phyloP scores from a whole-genome alignment of 2,329 filamentous ascomycete genomes.

The Rachicladosporium sp. region DNA sequence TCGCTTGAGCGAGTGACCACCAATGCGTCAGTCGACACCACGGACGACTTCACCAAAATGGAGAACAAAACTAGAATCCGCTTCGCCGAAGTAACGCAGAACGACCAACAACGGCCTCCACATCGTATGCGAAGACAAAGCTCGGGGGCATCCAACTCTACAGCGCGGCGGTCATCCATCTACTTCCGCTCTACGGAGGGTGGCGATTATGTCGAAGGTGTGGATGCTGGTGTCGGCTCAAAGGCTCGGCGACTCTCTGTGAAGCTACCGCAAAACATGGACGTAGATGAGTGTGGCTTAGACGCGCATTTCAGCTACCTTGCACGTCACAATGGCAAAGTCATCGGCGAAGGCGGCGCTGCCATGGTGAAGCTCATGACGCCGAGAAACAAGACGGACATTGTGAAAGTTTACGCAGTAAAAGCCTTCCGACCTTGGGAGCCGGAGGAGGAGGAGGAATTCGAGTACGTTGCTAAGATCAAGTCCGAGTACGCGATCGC shows the following conservation, averaged over 20 bases:
- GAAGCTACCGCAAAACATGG: slow-evolving; percentile 16
- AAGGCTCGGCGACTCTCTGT: slow-evolving; percentile 24
- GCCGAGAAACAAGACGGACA: slow-evolving; percentile 47
- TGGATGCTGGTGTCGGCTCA: slow-evolving; percentile 21
- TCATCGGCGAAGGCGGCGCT: slow-evolving; percentile 70
- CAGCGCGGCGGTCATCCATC: slow-evolving; percentile 17
- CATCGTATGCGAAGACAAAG: too few relatives aligned
- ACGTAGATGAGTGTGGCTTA: slow-evolving; percentile 32
- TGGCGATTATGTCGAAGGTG: slow-evolving; percentile 17
- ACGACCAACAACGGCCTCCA: too few relatives aligned
- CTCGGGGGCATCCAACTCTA: too few relatives aligned
- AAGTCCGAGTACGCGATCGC: slow-evolving; percentile 84
- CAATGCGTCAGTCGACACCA: too few relatives aligned
- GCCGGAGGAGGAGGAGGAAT: slow-evolving; percentile 48
- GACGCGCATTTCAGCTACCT: slow-evolving; percentile 44
- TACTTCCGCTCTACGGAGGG: slow-evolving; percentile 17
- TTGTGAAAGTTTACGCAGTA: slow-evolving; percentile 58
- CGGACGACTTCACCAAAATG: too few relatives aligned
- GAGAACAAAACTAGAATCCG: too few relatives aligned
- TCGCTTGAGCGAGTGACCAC: too few relatives aligned
- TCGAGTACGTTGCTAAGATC: slow-evolving; percentile 77
- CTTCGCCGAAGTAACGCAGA: too few relatives aligned
- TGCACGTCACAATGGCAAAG: slow-evolving; percentile 59
- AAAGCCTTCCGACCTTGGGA: slow-evolving; percentile 75
- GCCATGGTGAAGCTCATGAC: slow-evolving; percentile 73